Conservation (phyloP, 2,329 filamentous ascomycete species). For the Colletotrichum echinochloae region DNA sequence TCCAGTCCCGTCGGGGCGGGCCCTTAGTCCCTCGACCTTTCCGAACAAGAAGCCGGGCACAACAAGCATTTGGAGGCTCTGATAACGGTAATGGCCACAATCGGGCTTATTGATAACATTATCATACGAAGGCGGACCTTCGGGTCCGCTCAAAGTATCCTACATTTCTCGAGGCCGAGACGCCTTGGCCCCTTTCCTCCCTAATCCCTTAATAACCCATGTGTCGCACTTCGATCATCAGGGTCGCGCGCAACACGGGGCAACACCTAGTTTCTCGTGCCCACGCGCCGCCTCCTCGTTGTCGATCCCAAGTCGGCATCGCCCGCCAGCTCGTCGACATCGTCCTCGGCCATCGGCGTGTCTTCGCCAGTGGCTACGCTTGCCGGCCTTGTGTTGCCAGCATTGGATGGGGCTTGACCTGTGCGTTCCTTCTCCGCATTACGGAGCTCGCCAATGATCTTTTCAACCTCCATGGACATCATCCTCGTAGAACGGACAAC, state of each 20-base stretch:
- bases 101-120: slow-evolving; percentile 20
- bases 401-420: slow-evolving; percentile 50
- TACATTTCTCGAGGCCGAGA: slow-evolving; percentile 7
- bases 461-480: slow-evolving; percentile 91
- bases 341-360: slow-evolving; percentile 58
- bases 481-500: slow-evolving; percentile 88
- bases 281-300: slow-evolving; percentile 53
- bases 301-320: slow-evolving; percentile 53
- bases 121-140: slow-evolving; percentile 18
- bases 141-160: slow-evolving; percentile 14
- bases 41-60: too few species aligned
- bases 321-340: slow-evolving; percentile 58
- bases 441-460: slow-evolving; percentile 79
- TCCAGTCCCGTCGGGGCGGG: too few species aligned
- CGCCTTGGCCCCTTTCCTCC: not conserved
- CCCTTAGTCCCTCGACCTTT: too few species aligned
- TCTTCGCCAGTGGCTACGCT: slow-evolving; percentile 57
- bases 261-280: slow-evolving; percentile 49
- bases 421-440: slow-evolving; percentile 73
- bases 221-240: not conserved
- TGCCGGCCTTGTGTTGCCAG: slow-evolving; percentile 47
- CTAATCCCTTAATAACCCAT: not conserved
- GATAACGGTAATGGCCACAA: not conserved
- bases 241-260: slow-evolving; percentile 19
- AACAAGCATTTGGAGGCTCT: not conserved